Evolutionary conservation across 306 rosid genomes (phyloP).

Genomic region (Glycine latifolia): DNA sequence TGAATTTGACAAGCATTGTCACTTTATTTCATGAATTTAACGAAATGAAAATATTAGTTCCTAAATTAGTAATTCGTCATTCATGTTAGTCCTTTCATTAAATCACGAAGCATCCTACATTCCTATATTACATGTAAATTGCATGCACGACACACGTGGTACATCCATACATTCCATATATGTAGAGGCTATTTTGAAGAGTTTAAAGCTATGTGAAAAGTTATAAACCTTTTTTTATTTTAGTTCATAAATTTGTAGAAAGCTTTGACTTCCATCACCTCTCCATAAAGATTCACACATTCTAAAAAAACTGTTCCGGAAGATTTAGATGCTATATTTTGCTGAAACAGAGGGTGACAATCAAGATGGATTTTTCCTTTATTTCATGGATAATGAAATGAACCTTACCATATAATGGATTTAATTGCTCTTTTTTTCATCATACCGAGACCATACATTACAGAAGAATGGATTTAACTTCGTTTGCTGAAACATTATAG

Average conservation of each 20-base stretch:
- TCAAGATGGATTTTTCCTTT: neutral
- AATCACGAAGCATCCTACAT: neutral
- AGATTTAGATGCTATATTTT: neutral
- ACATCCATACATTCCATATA: no score
- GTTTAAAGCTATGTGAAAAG: neutral
- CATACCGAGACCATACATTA: neutral
- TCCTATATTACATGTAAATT: no score
- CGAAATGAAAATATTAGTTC: neutral
- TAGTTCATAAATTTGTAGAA: neutral
- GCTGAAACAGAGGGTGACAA: neutral
- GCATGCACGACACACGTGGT: neutral
- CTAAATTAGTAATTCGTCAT: no score
- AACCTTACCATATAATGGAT: neutral
- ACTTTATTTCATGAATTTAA: neutral
- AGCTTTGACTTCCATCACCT: neutral
- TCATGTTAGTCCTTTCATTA: neutral
- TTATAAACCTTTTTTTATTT: neutral
- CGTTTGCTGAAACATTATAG: conserved; percentile 53
- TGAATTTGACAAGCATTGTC: neutral
- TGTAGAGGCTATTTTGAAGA: neutral
- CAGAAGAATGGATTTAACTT: conserved; percentile 44
- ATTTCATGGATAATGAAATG: neutral
- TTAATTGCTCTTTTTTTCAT: neutral
- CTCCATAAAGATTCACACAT: neutral
- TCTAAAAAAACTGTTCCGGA: neutral